These are phyloP conservation scores for Diaporthe vexans DNA, from an alignment of 2,329 filamentous ascomycete species.

Conservation along the genomic window DNA sequence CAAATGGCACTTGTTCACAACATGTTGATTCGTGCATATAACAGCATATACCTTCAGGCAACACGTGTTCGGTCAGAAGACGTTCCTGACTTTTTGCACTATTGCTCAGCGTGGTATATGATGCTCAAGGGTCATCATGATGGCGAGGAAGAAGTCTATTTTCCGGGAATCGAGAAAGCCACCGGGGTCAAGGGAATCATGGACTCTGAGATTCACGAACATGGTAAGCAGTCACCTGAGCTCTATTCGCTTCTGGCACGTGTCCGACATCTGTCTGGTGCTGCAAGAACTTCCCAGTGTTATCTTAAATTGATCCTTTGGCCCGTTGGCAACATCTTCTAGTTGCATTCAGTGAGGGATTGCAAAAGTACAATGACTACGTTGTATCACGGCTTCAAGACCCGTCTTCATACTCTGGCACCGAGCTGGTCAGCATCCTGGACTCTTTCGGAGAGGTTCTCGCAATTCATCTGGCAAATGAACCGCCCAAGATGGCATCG, in stretches of 20 bases:
- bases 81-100: slow-evolving; percentile 69
- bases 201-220: slow-evolving; percentile 7
- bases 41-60: slow-evolving; percentile 73
- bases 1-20: slow-evolving; percentile 75
- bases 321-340: too few species aligned
- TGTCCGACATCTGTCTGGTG: too few species aligned
- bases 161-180: slow-evolving; percentile 64
- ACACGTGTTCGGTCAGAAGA: slow-evolving; percentile 64
- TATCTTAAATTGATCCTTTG: too few species aligned
- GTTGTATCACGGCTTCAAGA: background rate
- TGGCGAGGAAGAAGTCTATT: slow-evolving; percentile 70
- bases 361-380: slow-evolving; percentile 11
- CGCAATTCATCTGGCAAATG: slow-evolving; percentile 11
- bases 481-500: slow-evolving; percentile 34
- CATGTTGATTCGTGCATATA: slow-evolving; percentile 72
- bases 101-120: slow-evolving; percentile 69
- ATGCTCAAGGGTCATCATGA: slow-evolving; percentile 73
- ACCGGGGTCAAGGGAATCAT: background rate
- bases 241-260: too few species aligned
- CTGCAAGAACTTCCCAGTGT: too few species aligned
- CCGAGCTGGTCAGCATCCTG: background rate
- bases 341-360: slow-evolving; percentile 9
- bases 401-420: slow-evolving; percentile 10
- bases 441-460: slow-evolving; percentile 1
- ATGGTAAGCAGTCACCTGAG: background rate